Percentiles rank a stretch among this genome's conserved stretches.
These are phyloP conservation scores for Chrysanthemum lavandulifolium DNA, from an alignment of 129 eudicot genomes.

Conservation along the genomic window DNA sequence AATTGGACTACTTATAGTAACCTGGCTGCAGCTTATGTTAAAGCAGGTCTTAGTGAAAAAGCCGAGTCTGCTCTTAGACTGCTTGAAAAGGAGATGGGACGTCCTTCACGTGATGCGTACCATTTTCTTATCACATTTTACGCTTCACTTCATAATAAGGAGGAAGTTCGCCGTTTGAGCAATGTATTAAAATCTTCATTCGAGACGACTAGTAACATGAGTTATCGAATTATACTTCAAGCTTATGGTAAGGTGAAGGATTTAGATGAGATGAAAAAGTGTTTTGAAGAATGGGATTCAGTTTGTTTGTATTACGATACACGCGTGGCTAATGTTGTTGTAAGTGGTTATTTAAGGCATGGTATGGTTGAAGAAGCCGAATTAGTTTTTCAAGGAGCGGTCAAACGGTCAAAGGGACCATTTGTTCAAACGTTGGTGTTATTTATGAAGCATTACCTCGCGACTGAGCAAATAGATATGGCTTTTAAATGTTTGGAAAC, in stretches of 20 bases:
- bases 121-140: conserved; percentile 58
- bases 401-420: conserved; percentile 40
- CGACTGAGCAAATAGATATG: conserved; percentile 30
- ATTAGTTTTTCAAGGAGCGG: conserved; percentile 32
- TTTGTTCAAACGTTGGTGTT: conserved; percentile 34
- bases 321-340: conserved; percentile 42
- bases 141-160: conserved; percentile 46
- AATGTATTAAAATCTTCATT: conserved; percentile 46
- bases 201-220: conserved; percentile 36
- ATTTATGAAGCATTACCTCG: conserved; percentile 35
- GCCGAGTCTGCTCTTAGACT: conserved; percentile 55
- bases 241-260: conserved; percentile 58
- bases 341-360: conserved; percentile 44
- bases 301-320: conserved; percentile 45
- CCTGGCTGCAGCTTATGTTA: conserved; percentile 52
- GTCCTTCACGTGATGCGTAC: conserved; percentile 42
- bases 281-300: conserved; percentile 75
- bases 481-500: conserved; percentile 50
- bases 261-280: conserved; percentile 42
- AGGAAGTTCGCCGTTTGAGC: conserved; percentile 56
- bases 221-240: conserved; percentile 54
- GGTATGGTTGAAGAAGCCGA: conserved; percentile 69
- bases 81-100: conserved; percentile 44
- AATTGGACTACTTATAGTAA: conserved; percentile 75
- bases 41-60: conserved; percentile 53